A percentile compares a stretch with the other conserved stretches of the same genome.
These are phyloP conservation scores for Fonsecaea pedrosoi DNA, from an alignment of 2,329 filamentous ascomycete genomes.

Conservation along the genomic window DNA sequence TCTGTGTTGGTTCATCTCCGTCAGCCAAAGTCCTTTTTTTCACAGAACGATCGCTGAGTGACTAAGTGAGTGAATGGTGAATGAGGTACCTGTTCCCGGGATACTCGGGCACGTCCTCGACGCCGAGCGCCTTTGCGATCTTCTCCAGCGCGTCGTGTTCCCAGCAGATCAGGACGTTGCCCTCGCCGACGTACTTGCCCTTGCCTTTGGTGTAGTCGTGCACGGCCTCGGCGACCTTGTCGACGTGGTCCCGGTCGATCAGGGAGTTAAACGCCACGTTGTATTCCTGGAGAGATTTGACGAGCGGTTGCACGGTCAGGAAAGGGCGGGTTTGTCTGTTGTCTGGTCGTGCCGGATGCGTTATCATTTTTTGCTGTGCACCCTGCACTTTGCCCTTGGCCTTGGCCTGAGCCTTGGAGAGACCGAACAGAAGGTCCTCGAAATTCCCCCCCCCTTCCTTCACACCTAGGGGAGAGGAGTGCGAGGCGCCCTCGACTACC, in stretches of 20 bases:
- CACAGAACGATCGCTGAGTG: neutral
- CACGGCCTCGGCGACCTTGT: slow-evolving; percentile 58
- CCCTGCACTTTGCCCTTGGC: no score
- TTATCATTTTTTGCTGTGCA: neutral
- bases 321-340: slow-evolving; percentile 62
- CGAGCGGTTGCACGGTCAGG: slow-evolving; percentile 64
- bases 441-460: no score
- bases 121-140: slow-evolving; percentile 61
- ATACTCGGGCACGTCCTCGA: slow-evolving; percentile 58
- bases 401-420: no score
- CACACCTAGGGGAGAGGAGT: no score
- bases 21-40: neutral
- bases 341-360: slow-evolving; percentile 43
- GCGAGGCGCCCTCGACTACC: no score
- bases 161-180: slow-evolving; percentile 70
- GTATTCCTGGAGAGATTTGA: slow-evolving; percentile 42
- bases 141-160: slow-evolving; percentile 62
- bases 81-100: slow-evolving; percentile 52
- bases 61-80: slow-evolving; percentile 25
- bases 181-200: slow-evolving; percentile 53
- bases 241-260: slow-evolving; percentile 58
- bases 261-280: slow-evolving; percentile 20
- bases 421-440: neutral
- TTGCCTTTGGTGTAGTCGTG: slow-evolving; percentile 48
- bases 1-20: neutral